A percentile compares a stretch with the other conserved stretches of the same genome.
phyloP scores from a whole-genome alignment of 179 eudicot genomes.

The Beta corolliflora region DNA sequence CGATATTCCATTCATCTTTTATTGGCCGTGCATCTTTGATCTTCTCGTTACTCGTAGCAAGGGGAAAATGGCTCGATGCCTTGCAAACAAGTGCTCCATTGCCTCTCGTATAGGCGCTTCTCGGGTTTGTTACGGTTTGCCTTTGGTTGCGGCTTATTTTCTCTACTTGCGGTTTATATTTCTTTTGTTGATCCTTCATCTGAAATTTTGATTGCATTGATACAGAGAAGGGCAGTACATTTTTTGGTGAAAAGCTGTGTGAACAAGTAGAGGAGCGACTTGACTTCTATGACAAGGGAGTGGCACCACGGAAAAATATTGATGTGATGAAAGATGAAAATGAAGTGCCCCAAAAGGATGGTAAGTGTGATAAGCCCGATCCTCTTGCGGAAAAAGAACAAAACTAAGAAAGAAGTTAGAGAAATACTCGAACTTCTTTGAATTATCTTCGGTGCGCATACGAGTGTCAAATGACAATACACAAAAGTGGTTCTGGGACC shows the following conservation, averaged over 20 bases:
- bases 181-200: not conserved
- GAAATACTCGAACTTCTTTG: too few species aligned
- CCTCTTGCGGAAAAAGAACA: too few species aligned
- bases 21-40: constrained; percentile 97
- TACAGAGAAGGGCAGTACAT: constrained; percentile 71
- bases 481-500: too few species aligned
- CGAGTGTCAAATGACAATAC: too few species aligned
- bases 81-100: constrained; percentile 96
- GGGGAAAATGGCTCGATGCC: constrained; percentile 99
- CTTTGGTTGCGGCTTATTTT: not conserved
- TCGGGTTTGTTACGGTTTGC: constrained; percentile 49
- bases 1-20: constrained; percentile 96
- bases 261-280: constrained; percentile 95
- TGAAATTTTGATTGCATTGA: constrained; percentile 11
- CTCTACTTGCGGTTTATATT: not conserved
- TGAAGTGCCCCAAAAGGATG: constrained; percentile 50
- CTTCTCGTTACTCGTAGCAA: constrained; percentile 81
- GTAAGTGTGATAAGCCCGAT: constrained; percentile 27
- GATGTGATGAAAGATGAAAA: constrained; percentile 92
- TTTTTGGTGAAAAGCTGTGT: constrained; percentile 90
- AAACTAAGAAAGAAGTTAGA: too few species aligned
- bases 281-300: constrained; percentile 96
- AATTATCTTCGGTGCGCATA: too few species aligned
- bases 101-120: constrained; percentile 95
- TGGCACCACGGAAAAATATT: constrained; percentile 91